Percentiles rank a stretch among this genome's conserved stretches.
These are phyloP conservation scores for Dactylellina sp. DNA, from an alignment of 2,329 filamentous ascomycete genomes.

Conservation along the genomic window DNA sequence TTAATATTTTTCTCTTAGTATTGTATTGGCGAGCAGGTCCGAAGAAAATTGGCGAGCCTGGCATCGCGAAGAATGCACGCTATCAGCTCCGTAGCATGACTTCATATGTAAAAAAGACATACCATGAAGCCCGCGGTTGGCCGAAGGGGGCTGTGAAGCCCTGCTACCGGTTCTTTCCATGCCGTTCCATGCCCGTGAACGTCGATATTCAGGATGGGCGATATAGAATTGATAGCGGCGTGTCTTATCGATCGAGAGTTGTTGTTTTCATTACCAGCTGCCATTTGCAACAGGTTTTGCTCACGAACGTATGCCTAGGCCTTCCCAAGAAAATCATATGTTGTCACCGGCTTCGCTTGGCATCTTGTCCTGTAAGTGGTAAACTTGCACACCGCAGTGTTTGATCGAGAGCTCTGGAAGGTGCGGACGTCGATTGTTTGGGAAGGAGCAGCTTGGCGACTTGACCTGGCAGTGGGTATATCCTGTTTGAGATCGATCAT, in stretches of 20 bases:
- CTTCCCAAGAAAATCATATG: conserved; percentile 35
- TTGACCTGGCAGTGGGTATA: not conserved
- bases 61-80: conserved; percentile 19
- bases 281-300: conserved; percentile 50
- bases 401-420: conserved; percentile 46
- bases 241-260: conserved; percentile 16
- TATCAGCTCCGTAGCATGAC: conserved; percentile 17
- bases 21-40: not conserved
- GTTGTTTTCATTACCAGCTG: conserved; percentile 37
- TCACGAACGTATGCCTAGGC: conserved; percentile 36
- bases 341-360: conserved; percentile 41
- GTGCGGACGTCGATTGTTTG: conserved; percentile 25
- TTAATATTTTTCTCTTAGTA: too few species aligned
- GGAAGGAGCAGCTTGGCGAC: conserved; percentile 45
- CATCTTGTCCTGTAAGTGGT: conserved; percentile 19
- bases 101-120: not conserved
- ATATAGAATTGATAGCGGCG: conserved; percentile 20
- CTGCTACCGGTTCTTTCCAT: conserved; percentile 20
- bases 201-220: conserved; percentile 21
- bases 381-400: conserved; percentile 17
- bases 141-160: conserved; percentile 50
- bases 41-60: conserved; percentile 31
- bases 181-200: conserved; percentile 7
- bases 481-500: conserved; percentile 28
- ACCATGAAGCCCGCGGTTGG: conserved; percentile 15